phyloP scores from a whole-genome alignment of 805 yeast species.

The Henningerozyma blattae region DNA sequence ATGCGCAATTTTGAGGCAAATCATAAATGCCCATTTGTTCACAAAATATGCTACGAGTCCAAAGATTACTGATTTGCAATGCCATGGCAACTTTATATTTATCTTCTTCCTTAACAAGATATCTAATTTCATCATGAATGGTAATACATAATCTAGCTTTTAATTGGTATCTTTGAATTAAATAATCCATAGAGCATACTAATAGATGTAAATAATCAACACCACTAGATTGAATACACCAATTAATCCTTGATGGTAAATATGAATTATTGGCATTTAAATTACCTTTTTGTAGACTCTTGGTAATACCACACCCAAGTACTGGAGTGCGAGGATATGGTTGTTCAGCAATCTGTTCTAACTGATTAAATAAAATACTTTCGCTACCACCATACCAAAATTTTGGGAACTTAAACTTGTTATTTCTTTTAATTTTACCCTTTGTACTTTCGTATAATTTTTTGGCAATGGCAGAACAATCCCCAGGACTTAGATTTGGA shows the following conservation, averaged over 20 bases:
- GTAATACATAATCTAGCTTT: slow-evolving; percentile 74
- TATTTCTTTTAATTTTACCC: slow-evolving; percentile 32
- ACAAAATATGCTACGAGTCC: slow-evolving; percentile 95
- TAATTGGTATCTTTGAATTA: slow-evolving; percentile 48
- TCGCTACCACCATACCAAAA: slow-evolving; percentile 88
- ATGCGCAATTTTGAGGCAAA: slow-evolving; percentile 90
- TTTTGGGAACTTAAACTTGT: slow-evolving; percentile 14
- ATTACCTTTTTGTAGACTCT: slow-evolving; percentile 58
- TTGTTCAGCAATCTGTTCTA: slow-evolving; percentile 78
- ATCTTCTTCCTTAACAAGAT: slow-evolving; percentile 61
- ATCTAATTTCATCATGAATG: slow-evolving; percentile 92
- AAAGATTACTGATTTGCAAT: slow-evolving; percentile 76
- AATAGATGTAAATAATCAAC: slow-evolving; percentile 88
- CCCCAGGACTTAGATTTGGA: slow-evolving; percentile 49
- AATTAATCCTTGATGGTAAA: slow-evolving; percentile 83
- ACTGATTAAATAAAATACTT: slow-evolving; percentile 76
- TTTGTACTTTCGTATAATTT: slow-evolving; percentile 71
- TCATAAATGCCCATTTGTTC: slow-evolving; percentile 83
- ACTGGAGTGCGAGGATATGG: slow-evolving; percentile 81
- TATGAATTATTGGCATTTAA: slow-evolving; percentile 47
- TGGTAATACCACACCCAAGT: slow-evolving; percentile 85
- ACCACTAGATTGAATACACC: slow-evolving; percentile 98
- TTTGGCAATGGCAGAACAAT: slow-evolving; percentile 55
- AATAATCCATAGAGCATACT: slow-evolving; percentile 77
- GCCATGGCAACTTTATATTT: slow-evolving; percentile 68